Evolutionary conservation across 2,329 filamentous ascomycete species (phyloP).

Genomic region (Seiridium unicorne): DNA sequence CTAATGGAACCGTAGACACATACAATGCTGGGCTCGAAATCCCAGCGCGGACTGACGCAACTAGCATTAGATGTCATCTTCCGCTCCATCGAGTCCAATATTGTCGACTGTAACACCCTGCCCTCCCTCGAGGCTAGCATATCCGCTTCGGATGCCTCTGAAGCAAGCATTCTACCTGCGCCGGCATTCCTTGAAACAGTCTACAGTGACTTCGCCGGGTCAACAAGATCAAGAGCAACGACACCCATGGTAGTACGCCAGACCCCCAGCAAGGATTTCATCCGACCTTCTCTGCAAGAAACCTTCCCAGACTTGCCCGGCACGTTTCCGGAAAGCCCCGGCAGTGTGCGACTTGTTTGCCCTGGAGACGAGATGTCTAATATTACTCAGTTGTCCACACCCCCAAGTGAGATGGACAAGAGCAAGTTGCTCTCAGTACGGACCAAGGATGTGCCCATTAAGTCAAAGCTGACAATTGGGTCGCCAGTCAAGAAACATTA

Average conservation of each 20-base stretch:
- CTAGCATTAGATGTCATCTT: constrained; percentile 89
- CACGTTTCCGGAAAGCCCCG: constrained; percentile 31
- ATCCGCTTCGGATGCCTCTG: constrained; percentile 73
- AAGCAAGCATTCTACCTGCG: constrained; percentile 74
- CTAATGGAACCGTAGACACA: constrained; percentile 64
- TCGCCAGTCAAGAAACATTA: constrained; percentile 32
- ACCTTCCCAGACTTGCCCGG: constrained; percentile 20
- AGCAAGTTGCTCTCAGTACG: neutral
- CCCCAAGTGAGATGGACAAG: constrained; percentile 19
- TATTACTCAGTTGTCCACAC: constrained; percentile 23
- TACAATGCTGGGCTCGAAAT: constrained; percentile 86
- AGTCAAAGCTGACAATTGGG: constrained; percentile 30
- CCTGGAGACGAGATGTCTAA: constrained; percentile 23
- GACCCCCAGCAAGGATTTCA: constrained; percentile 37
- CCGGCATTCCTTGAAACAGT: constrained; percentile 75
- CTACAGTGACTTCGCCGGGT: constrained; percentile 62
- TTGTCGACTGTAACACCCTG: constrained; percentile 60
- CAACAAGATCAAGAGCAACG: constrained; percentile 59
- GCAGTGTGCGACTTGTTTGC: constrained; percentile 44
- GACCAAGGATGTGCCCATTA: constrained; percentile 18
- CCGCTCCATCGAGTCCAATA: constrained; percentile 70
- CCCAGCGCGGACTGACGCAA: constrained; percentile 86
- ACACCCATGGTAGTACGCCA: constrained; percentile 67
- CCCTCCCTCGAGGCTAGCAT: constrained; percentile 70
- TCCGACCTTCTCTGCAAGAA: constrained; percentile 36